Conservation (phyloP, 805 yeast species). For the Priceomyces melissophilus region DNA sequence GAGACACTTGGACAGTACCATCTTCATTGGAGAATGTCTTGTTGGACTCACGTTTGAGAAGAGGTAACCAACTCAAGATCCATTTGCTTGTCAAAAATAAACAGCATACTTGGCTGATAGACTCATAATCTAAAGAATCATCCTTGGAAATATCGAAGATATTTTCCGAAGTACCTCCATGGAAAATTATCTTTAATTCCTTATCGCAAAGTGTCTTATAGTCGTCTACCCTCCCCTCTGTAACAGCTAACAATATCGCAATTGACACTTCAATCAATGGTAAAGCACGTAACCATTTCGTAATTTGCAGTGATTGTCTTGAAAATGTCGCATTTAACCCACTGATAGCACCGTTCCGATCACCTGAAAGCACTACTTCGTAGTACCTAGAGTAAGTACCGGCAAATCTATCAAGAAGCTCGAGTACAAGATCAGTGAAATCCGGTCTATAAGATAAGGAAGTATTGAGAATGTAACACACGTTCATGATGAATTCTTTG, state of each 20-base stretch:
- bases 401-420: constrained; percentile 33
- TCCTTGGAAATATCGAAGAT: constrained; percentile 39
- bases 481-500: constrained; percentile 42
- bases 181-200: constrained; percentile 28
- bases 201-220: constrained; percentile 13
- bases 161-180: constrained; percentile 12
- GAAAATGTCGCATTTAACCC: constrained; percentile 4
- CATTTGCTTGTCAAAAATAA: constrained; percentile 54
- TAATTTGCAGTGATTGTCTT: constrained; percentile 23
- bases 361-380: constrained; percentile 33
- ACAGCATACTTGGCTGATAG: constrained; percentile 49
- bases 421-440: constrained; percentile 45
- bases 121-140: constrained; percentile 52
- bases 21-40: constrained; percentile 18
- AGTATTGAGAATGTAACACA: constrained; percentile 56
- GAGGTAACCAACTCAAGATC: constrained; percentile 60
- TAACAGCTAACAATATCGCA: constrained; percentile 11
- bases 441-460: constrained; percentile 55
- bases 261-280: constrained; percentile 24
- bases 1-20: constrained; percentile 14
- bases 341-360: constrained; percentile 11
- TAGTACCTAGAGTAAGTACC: constrained; percentile 31
- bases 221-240: constrained; percentile 10
- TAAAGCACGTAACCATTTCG: constrained; percentile 31
- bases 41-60: constrained; percentile 42